Evolutionary conservation across 1,139 yeast species (phyloP).

Genomic region (Candida freyschussii): DNA sequence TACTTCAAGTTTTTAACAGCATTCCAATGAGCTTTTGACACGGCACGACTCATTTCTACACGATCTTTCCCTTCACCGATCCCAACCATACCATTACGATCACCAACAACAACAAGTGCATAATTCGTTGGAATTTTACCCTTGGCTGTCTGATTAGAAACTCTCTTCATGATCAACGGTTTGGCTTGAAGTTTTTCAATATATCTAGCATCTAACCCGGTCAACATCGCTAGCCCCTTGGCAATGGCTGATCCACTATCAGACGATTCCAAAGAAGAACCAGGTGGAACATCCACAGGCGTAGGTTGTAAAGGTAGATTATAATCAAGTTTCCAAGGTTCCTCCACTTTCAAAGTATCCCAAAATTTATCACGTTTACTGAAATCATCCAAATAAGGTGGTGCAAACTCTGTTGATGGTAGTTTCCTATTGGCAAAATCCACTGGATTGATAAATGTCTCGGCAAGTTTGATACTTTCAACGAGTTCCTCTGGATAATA

Average conservation of each 20-base stretch:
- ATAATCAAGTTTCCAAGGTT: constrained; percentile 36
- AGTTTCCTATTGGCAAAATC: constrained; percentile 39
- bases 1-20: constrained; percentile 83
- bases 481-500: constrained; percentile 75
- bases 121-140: constrained; percentile 88
- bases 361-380: constrained; percentile 52
- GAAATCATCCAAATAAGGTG: constrained; percentile 58
- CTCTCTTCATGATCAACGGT: constrained; percentile 71
- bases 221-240: constrained; percentile 58
- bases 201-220: constrained; percentile 69
- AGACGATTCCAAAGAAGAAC: constrained; percentile 14
- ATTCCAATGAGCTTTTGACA: constrained; percentile 86
- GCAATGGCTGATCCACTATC: constrained; percentile 32
- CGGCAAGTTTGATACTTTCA: constrained; percentile 77
- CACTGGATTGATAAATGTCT: constrained; percentile 63
- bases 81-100: constrained; percentile 89
- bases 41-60: constrained; percentile 72
- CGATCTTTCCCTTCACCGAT: constrained; percentile 93
- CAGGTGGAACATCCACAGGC: constrained; percentile 29
- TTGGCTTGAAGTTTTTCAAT: constrained; percentile 61
- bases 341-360: constrained; percentile 45
- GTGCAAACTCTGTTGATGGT: constrained; percentile 44
- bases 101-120: constrained; percentile 88
- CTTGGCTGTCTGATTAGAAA: constrained; percentile 88
- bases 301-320: constrained; percentile 39